phyloP scores from a whole-genome alignment of 495 filamentous ascomycete genomes.

The Cudoniella acicularis region DNA sequence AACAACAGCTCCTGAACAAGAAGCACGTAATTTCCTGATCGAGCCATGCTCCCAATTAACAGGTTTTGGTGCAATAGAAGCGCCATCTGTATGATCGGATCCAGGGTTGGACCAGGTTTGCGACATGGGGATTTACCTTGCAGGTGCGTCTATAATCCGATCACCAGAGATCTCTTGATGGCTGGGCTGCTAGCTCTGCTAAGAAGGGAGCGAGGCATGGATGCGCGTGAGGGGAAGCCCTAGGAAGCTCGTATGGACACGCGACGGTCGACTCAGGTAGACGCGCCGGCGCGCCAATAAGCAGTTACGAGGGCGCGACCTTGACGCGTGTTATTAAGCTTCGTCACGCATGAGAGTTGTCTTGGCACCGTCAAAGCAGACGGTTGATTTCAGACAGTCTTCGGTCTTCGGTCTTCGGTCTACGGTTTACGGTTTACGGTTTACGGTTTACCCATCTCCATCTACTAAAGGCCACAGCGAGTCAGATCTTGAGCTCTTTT shows the following conservation, averaged over 20 bases:
- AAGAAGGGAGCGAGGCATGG: background rate
- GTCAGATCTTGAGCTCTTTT: no score
- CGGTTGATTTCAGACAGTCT: background rate
- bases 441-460: background rate
- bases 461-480: no score
- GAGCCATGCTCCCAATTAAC: background rate
- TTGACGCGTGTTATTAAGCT: background rate
- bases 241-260: background rate
- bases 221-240: background rate
- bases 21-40: background rate
- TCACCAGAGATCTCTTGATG: background rate
- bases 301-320: background rate
- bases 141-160: conserved; percentile 5
- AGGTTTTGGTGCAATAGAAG: background rate
- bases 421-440: no score
- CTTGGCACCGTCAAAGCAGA: background rate
- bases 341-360: background rate
- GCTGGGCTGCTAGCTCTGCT: background rate
- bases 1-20: background rate
- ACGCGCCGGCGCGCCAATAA: background rate
- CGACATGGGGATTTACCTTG: conserved; percentile 3
- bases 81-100: background rate
- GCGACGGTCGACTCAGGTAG: background rate
- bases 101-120: background rate
- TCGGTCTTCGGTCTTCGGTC: no score